A percentile compares a stretch with the other conserved stretches of the same genome.
These are phyloP conservation scores for Diaporthe batatas DNA, from an alignment of 2,329 filamentous ascomycete genomes.

Conservation along the genomic window DNA sequence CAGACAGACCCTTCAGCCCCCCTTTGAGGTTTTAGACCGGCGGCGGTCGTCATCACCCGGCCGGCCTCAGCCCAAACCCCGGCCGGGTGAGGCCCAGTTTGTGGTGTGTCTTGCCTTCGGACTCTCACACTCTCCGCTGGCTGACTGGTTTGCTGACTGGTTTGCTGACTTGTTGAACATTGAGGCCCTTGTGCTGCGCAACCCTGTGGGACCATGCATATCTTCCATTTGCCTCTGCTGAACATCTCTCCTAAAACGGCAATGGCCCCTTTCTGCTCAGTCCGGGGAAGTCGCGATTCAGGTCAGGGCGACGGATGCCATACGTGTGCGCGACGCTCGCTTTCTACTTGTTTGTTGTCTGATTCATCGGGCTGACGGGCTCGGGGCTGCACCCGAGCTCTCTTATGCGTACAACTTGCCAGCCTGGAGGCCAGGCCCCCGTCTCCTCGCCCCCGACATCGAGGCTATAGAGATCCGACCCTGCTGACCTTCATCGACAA, in stretches of 20 bases:
- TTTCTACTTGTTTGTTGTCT: not conserved
- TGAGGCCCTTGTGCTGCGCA: not conserved
- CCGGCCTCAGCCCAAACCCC: slow-evolving; percentile 25
- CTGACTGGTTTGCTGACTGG: not conserved
- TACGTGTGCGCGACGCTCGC: not conserved
- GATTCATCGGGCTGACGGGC: not conserved
- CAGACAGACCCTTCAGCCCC: slow-evolving; percentile 7
- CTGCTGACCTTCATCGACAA: not conserved
- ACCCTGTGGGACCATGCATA: not conserved
- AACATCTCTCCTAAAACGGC: not conserved
- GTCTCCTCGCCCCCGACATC: slow-evolving; percentile 3
- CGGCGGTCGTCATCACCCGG: not conserved
- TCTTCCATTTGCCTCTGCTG: not conserved
- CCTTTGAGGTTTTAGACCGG: not conserved
- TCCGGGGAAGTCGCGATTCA: not conserved
- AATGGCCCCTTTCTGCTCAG: not conserved
- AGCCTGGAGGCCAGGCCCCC: not conserved
- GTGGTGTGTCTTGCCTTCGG: not conserved
- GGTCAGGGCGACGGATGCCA: not conserved
- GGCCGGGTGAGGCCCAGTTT: slow-evolving; percentile 12
- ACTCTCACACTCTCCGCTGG: slow-evolving; percentile 4
- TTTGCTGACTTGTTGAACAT: not conserved
- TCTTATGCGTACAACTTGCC: slow-evolving; percentile 17
- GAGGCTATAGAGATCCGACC: slow-evolving; percentile 17
- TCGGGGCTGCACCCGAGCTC: not conserved